Conservation (phyloP, 1,139 yeast species). For the Taphrina flavorubra region DNA sequence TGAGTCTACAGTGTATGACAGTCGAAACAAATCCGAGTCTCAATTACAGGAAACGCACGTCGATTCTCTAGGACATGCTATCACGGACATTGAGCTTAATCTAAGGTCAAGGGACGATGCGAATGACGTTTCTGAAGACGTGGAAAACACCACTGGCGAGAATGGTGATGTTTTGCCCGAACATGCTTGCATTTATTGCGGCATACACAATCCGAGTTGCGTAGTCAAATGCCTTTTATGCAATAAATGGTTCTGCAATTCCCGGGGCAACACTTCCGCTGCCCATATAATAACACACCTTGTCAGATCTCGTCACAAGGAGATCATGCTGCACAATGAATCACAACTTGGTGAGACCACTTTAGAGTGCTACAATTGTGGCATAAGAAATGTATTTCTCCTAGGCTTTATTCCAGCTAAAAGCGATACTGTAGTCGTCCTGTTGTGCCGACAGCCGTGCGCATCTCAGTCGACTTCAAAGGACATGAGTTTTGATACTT, state of each 20-base stretch:
- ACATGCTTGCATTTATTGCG: conserved; percentile 66
- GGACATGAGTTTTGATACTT: conserved; percentile 76
- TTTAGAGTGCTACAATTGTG: conserved; percentile 90
- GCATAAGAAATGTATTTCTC: conserved; percentile 76
- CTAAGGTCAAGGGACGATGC: not conserved
- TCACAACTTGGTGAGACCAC: conserved; percentile 84
- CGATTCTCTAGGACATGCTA: conserved; percentile 1
- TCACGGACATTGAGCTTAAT: conserved; percentile 1
- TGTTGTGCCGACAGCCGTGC: conserved; percentile 87
- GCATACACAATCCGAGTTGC: conserved; percentile 66
- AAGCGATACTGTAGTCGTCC: conserved; percentile 78
- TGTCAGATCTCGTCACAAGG: conserved; percentile 77
- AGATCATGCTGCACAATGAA: conserved; percentile 74
- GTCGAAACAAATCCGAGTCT: conserved; percentile 18
- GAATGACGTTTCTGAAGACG: conserved; percentile 3
- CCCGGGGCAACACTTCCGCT: conserved; percentile 65
- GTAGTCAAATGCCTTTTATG: conserved; percentile 81
- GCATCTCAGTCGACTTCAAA: conserved; percentile 61
- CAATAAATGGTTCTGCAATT: conserved; percentile 88
- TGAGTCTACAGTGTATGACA: conserved; percentile 26
- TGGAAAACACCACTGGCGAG: not conserved
- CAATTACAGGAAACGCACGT: conserved; percentile 2
- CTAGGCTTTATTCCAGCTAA: conserved; percentile 90
- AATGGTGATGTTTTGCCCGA: conserved; percentile 48
- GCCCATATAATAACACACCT: conserved; percentile 89